Percentiles rank a stretch among this genome's conserved stretches.
Conservation (phyloP, 1,284 basidiomycete species). For the Irpex rosettiformis region DNA sequence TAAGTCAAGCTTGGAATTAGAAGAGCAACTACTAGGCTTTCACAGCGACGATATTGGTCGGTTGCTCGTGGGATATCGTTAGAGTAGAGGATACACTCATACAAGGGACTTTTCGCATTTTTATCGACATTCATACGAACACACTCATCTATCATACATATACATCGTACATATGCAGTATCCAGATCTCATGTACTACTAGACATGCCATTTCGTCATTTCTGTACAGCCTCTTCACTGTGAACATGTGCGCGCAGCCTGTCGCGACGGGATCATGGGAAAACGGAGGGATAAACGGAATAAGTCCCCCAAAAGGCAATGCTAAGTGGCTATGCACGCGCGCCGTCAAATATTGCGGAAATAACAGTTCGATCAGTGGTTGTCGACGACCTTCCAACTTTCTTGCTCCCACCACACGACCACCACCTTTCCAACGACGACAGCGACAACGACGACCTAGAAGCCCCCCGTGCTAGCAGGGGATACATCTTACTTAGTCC, state of each 20-base stretch:
- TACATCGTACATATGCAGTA: background rate
- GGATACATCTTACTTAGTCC: constrained; percentile 5
- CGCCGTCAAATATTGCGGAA: background rate
- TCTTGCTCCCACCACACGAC: constrained; percentile 16
- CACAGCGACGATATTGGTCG: background rate
- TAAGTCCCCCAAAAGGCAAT: constrained; percentile 1
- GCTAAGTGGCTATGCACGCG: background rate
- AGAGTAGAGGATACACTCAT: background rate
- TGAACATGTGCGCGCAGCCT: background rate
- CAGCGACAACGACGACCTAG: constrained; percentile 16
- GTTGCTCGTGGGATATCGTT: too few species aligned
- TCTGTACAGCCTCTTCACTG: background rate
- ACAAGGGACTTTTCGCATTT: background rate
- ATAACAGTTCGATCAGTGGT: background rate
- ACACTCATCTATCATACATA: background rate
- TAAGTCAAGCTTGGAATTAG: background rate
- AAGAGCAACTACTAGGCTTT: too few species aligned
- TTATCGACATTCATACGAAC: too few species aligned
- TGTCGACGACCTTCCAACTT: constrained; percentile 9
- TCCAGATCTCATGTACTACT: background rate
- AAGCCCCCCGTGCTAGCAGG: constrained; percentile 8
- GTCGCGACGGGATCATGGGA: background rate
- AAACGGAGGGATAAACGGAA: background rate
- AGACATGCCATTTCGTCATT: background rate
- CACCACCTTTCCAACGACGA: constrained; percentile 15